Percentiles rank a stretch among this genome's conserved stretches.
These are phyloP conservation scores for Naganishia sp. DNA, from an alignment of 1,284 basidiomycete species.

Conservation along the genomic window DNA sequence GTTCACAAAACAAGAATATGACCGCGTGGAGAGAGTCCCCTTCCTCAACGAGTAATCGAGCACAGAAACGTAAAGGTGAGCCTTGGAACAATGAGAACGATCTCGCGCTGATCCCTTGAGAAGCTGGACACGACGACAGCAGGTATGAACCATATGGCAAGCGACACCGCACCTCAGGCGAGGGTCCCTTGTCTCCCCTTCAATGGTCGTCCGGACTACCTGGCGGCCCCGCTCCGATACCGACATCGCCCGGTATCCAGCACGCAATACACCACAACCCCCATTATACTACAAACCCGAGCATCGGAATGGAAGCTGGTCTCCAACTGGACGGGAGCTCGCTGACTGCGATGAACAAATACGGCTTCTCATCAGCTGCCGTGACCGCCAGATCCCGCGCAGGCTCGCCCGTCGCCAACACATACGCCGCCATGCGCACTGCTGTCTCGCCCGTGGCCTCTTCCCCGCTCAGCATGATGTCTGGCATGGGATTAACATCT, in stretches of 20 bases:
- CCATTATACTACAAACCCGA: background rate
- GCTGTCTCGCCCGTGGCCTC: slow-evolving; percentile 33
- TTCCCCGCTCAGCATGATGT: slow-evolving; percentile 30
- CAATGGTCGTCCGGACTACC: slow-evolving; percentile 8
- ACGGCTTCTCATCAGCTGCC: slow-evolving; percentile 13
- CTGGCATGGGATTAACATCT: slow-evolving; percentile 15
- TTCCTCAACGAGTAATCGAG: slow-evolving; percentile 20
- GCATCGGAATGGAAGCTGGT: background rate
- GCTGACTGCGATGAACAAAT: slow-evolving; percentile 13
- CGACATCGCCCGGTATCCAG: slow-evolving; percentile 6
- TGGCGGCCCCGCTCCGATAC: background rate
- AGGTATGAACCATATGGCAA: slow-evolving; percentile 34
- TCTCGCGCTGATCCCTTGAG: background rate
- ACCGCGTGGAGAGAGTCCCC: slow-evolving; percentile 33
- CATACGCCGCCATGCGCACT: slow-evolving; percentile 29
- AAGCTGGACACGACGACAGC: slow-evolving; percentile 31
- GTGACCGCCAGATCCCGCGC: slow-evolving; percentile 28
- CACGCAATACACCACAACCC: slow-evolving; percentile 5
- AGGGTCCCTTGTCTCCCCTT: slow-evolving; percentile 11
- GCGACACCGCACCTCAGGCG: slow-evolving; percentile 28
- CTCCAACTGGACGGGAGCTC: slow-evolving; percentile 9
- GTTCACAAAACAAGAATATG: slow-evolving; percentile 17
- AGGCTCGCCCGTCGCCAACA: slow-evolving; percentile 27
- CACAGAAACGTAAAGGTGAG: slow-evolving; percentile 34
- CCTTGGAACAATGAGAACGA: background rate